Evolutionary conservation across 2,329 filamentous ascomycete species (phyloP).

Genomic region (Fusarium dlaminii): DNA sequence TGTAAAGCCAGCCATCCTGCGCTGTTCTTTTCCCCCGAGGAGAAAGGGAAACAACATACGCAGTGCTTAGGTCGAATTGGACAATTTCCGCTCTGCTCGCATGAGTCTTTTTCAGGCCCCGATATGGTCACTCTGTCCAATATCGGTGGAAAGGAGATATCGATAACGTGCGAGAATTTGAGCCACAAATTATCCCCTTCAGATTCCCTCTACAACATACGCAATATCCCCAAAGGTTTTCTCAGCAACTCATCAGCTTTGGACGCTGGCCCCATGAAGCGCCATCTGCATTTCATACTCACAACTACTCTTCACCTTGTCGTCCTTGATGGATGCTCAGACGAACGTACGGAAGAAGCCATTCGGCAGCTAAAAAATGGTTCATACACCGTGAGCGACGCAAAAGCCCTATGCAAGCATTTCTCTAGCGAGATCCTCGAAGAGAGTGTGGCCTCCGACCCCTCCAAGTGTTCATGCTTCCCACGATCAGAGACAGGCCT

Average conservation of each 20-base stretch:
- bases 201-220: not conserved
- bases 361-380: not conserved
- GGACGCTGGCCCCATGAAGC: not conserved
- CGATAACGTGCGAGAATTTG: not conserved
- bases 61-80: conserved; percentile 5
- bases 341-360: not conserved
- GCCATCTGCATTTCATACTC: not conserved
- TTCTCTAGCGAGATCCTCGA: not conserved
- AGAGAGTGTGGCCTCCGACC: not conserved
- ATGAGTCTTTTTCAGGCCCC: not conserved
- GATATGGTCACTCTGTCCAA: not conserved
- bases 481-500: not conserved
- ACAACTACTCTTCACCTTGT: not conserved
- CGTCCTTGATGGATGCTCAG: not conserved
- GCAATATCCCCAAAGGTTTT: not conserved
- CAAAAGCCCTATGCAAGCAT: not conserved
- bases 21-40: conserved; percentile 5
- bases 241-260: not conserved
- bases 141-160: too few species aligned
- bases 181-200: not conserved
- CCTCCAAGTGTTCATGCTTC: not conserved
- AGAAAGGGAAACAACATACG: not conserved
- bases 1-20: not conserved
- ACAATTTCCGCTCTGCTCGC: not conserved
- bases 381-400: not conserved